Evolutionary conservation across 345 rosid species (phyloP).

Genomic region (Boechera divaricarpa): DNA sequence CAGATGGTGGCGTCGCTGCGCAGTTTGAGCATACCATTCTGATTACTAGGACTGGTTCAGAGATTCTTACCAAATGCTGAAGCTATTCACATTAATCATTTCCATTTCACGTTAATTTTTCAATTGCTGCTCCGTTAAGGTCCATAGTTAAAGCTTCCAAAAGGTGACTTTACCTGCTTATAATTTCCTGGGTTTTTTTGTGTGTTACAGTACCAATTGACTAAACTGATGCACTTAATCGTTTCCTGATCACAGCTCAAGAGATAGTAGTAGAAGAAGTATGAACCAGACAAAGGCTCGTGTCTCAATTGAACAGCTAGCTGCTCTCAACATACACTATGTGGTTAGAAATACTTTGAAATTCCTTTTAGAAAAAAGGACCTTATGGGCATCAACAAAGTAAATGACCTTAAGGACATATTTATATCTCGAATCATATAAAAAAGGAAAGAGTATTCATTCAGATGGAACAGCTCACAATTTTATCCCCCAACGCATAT

Average conservation of each 20-base stretch:
- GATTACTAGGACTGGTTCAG: constrained; percentile 85
- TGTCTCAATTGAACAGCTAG: background rate
- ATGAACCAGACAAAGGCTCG: background rate
- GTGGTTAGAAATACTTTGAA: too few relatives aligned
- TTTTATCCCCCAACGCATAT: too few relatives aligned
- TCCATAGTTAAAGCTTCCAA: background rate
- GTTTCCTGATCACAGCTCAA: constrained; percentile 18
- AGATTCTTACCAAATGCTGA: constrained; percentile 74
- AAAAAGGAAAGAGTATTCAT: too few relatives aligned
- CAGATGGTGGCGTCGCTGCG: constrained; percentile 81
- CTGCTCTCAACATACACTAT: too few relatives aligned
- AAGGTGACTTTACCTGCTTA: background rate
- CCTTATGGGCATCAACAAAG: too few relatives aligned
- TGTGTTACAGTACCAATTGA: background rate
- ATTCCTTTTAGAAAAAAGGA: too few relatives aligned
- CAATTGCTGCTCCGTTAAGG: background rate
- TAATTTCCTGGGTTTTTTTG: background rate
- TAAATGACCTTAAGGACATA: too few relatives aligned
- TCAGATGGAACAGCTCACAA: too few relatives aligned
- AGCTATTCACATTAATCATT: background rate
- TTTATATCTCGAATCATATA: too few relatives aligned
- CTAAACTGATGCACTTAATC: background rate
- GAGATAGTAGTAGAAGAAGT: background rate
- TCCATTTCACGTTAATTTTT: background rate
- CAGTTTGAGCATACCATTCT: constrained; percentile 91